Evolutionary conservation across 1,284 basidiomycete genomes (phyloP).

Genomic region (Cutaneotrichosporon arboriforme): DNA sequence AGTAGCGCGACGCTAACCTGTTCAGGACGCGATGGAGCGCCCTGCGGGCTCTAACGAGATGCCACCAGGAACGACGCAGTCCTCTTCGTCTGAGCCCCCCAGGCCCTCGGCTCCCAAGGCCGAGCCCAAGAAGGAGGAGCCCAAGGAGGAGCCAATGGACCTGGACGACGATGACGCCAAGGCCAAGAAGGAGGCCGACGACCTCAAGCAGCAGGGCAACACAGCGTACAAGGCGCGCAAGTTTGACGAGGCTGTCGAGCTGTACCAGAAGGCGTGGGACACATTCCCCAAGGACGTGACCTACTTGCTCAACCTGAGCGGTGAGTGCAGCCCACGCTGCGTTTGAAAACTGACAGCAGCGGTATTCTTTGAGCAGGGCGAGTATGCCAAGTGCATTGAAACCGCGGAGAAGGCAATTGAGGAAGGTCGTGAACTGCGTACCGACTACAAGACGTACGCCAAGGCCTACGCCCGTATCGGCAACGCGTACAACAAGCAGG

Average conservation of each 20-base stretch:
- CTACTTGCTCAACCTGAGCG: constrained; percentile 82
- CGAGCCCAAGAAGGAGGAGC: constrained; percentile 49
- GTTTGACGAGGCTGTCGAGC: constrained; percentile 65
- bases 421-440: constrained; percentile 65
- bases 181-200: constrained; percentile 67
- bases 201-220: constrained; percentile 70
- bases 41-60: constrained; percentile 79
- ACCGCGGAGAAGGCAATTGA: constrained; percentile 91
- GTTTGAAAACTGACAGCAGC: constrained; percentile 51
- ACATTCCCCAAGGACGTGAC: constrained; percentile 87
- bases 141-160: constrained; percentile 58
- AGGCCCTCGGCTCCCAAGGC: constrained; percentile 38
- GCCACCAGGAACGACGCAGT: constrained; percentile 55
- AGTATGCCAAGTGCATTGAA: constrained; percentile 86
- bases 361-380: constrained; percentile 86
- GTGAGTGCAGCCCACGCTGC: constrained; percentile 54
- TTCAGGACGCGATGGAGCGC: constrained; percentile 68
- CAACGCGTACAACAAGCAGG: constrained; percentile 75
- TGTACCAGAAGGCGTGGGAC: constrained; percentile 87
- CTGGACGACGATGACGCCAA: constrained; percentile 61
- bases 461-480: constrained; percentile 86
- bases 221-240: constrained; percentile 80
- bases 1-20: not conserved
- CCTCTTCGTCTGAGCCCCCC: constrained; percentile 8
- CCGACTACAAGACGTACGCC: constrained; percentile 57